phyloP scores from a whole-genome alignment of 169 alveolate species.

The Babesia sp. region DNA sequence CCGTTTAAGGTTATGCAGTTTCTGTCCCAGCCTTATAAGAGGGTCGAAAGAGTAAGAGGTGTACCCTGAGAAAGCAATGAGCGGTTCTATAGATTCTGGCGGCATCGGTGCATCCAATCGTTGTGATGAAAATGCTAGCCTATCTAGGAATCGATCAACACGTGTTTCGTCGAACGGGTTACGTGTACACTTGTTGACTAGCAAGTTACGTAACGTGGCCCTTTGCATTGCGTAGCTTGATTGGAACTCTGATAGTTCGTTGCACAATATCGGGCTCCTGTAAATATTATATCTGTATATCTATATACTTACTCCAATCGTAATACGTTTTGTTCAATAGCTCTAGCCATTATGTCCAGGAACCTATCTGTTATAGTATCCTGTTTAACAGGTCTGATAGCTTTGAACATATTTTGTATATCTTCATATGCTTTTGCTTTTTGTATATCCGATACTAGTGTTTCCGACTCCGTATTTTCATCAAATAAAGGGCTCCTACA shows the following conservation, averaged over 20 bases:
- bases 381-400: conserved; percentile 42
- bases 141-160: conserved; percentile 56
- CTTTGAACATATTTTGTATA: conserved; percentile 24
- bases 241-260: conserved; percentile 57
- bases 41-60: conserved; percentile 47
- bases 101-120: conserved; percentile 42
- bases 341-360: conserved; percentile 51
- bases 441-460: conserved; percentile 62
- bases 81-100: conserved; percentile 75
- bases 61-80: conserved; percentile 71
- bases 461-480: conserved; percentile 30
- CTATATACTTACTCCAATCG: conserved; percentile 41
- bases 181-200: conserved; percentile 61
- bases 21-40: conserved; percentile 40
- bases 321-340: conserved; percentile 47
- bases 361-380: conserved; percentile 43
- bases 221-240: conserved; percentile 62
- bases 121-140: conserved; percentile 17
- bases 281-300: background rate
- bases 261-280: conserved; percentile 58
- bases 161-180: conserved; percentile 64
- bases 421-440: conserved; percentile 51
- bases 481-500: conserved; percentile 46
- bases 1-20: conserved; percentile 19
- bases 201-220: conserved; percentile 56